phyloP scores from a whole-genome alignment of 306 rosid species.

The Gastrolobium bilobum region DNA sequence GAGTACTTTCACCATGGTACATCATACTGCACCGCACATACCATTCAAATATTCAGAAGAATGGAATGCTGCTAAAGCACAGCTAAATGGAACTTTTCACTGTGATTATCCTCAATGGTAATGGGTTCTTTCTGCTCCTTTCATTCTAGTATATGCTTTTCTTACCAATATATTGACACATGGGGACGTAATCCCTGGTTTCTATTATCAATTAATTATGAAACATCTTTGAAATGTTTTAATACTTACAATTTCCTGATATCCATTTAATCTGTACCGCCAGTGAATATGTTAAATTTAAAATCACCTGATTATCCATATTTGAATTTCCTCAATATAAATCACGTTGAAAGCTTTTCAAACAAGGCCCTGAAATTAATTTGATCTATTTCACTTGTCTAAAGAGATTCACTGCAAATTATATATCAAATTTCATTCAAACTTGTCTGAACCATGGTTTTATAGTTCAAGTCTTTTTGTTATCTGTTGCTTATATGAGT shows the following conservation, averaged over 20 bases:
- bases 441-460: not conserved
- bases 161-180: too few species aligned
- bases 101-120: conserved; percentile 91
- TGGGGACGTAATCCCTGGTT: too few species aligned
- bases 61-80: conserved; percentile 97
- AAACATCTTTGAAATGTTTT: too few species aligned
- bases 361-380: conserved; percentile 14
- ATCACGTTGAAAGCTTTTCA: conserved; percentile 4
- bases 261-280: too few species aligned
- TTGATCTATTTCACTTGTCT: conserved; percentile 11
- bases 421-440: conserved; percentile 23
- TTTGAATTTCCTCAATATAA: not conserved
- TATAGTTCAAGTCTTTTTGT: not conserved
- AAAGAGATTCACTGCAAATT: not conserved
- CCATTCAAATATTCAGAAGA: conserved; percentile 90
- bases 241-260: too few species aligned
- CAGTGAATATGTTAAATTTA: too few species aligned
- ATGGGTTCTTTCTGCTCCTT: too few species aligned
- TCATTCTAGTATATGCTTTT: too few species aligned
- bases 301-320: not conserved
- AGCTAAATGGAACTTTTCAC: conserved; percentile 95
- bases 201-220: too few species aligned
- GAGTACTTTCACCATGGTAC: conserved; percentile 99
- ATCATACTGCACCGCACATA: conserved; percentile 97
- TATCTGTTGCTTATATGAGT: not conserved